Evolutionary conservation across 495 filamentous ascomycete species (phyloP).

Genomic region (Podospora fimiseda): DNA sequence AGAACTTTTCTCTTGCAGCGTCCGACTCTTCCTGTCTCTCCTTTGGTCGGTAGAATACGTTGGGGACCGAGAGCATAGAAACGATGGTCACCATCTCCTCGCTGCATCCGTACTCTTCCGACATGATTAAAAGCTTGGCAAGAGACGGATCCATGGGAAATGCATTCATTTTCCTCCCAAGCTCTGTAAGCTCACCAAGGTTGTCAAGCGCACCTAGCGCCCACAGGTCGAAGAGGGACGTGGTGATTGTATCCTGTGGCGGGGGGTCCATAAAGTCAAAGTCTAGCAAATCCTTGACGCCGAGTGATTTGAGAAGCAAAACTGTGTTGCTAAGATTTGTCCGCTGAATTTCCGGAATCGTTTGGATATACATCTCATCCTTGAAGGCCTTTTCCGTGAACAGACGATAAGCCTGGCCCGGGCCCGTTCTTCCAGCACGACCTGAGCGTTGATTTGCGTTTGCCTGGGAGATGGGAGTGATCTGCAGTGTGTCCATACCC

Average conservation of each 20-base stretch:
- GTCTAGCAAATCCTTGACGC: conserved; percentile 89
- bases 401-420: conserved; percentile 89
- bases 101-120: conserved; percentile 79
- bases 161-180: conserved; percentile 89
- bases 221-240: conserved; percentile 97
- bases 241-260: conserved; percentile 95
- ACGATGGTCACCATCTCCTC: conserved; percentile 99
- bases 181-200: conserved; percentile 79
- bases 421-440: conserved; percentile 89
- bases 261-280: conserved; percentile 99
- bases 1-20: conserved; percentile 95
- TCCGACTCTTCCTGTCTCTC: conserved; percentile 97
- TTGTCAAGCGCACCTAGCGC: conserved; percentile 91
- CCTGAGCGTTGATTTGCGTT: conserved; percentile 92
- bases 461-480: conserved; percentile 96
- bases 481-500: conserved; percentile 99
- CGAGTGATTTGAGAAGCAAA: conserved; percentile 86
- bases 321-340: conserved; percentile 95
- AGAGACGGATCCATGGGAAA: conserved; percentile 97
- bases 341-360: conserved; percentile 96
- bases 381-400: conserved; percentile 94
- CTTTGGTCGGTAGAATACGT: conserved; percentile 94
- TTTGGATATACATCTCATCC: conserved; percentile 95
- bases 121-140: conserved; percentile 88
- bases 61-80: conserved; percentile 94